These are phyloP conservation scores for Mycena metata DNA, from an alignment of 768 basidiomycete genomes.

Conservation along the genomic window DNA sequence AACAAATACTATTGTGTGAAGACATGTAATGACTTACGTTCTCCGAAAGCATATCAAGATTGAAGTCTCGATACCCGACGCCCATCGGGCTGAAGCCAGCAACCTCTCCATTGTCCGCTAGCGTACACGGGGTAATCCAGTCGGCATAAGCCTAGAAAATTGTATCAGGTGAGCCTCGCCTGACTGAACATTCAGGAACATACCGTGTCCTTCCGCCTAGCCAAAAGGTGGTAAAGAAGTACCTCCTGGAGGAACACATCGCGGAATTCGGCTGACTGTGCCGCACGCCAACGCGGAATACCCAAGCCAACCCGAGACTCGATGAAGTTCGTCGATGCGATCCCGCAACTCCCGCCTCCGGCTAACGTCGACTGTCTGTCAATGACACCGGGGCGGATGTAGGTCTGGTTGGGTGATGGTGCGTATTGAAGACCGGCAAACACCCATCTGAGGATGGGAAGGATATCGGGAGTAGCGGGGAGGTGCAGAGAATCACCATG, in stretches of 20 bases:
- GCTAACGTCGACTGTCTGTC: background rate
- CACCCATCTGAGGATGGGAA: conserved; percentile 4
- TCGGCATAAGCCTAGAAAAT: background rate
- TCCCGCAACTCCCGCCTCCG: conserved; percentile 2
- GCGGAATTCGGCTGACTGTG: background rate
- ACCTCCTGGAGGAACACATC: background rate
- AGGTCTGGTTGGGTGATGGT: background rate
- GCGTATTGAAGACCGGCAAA: background rate
- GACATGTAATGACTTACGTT: conserved; percentile 1
- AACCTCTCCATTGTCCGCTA: background rate
- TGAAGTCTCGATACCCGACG: conserved; percentile 11
- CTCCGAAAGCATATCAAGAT: background rate
- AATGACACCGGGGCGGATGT: background rate
- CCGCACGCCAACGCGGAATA: background rate
- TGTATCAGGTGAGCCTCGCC: background rate
- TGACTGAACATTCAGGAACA: background rate
- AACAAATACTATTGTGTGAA: background rate
- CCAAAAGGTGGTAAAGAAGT: conserved; percentile 8
- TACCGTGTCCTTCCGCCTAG: background rate
- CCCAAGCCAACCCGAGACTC: background rate
- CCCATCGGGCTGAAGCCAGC: background rate
- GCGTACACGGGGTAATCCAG: conserved; percentile 6
- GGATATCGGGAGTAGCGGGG: background rate
- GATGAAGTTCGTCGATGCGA: background rate
- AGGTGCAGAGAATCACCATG: conserved; percentile 10